Evolutionary conservation across 2,329 filamentous ascomycete genomes (phyloP).

Genomic region (Colletotrichum sp.): DNA sequence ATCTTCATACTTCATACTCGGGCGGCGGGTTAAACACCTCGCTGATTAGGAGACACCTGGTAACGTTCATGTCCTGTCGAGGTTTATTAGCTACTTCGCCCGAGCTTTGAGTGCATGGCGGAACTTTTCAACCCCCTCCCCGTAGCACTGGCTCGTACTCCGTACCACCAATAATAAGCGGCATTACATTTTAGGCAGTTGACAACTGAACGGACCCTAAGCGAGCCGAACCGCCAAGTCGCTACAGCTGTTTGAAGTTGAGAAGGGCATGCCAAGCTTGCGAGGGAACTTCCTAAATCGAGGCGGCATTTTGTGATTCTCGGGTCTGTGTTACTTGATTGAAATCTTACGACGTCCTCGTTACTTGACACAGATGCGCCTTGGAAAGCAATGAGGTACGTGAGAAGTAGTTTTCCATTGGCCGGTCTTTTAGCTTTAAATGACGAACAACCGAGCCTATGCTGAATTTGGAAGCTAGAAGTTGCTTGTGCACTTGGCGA

Average conservation of each 20-base stretch:
- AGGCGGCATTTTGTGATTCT: background rate
- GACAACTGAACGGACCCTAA: background rate
- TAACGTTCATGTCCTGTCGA: background rate
- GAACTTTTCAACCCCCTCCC: background rate
- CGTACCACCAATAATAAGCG: background rate
- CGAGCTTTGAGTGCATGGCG: background rate
- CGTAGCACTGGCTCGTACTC: background rate
- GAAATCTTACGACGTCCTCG: background rate
- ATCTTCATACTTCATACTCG: background rate
- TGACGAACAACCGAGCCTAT: slow-evolving; percentile 11
- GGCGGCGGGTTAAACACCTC: background rate
- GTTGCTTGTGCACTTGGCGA: background rate
- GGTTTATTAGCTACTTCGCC: background rate
- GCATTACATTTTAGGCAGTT: background rate
- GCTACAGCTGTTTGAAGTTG: background rate
- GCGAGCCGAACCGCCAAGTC: background rate
- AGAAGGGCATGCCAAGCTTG: background rate
- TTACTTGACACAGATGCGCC: background rate
- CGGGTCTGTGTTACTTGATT: background rate
- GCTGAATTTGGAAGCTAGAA: background rate
- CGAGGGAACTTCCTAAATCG: background rate
- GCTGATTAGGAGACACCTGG: background rate
- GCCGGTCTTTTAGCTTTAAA: background rate
- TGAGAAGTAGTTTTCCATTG: background rate
- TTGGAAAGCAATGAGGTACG: background rate